Conservation (phyloP, 768 basidiomycete species). For the Clathrus columnatus region DNA sequence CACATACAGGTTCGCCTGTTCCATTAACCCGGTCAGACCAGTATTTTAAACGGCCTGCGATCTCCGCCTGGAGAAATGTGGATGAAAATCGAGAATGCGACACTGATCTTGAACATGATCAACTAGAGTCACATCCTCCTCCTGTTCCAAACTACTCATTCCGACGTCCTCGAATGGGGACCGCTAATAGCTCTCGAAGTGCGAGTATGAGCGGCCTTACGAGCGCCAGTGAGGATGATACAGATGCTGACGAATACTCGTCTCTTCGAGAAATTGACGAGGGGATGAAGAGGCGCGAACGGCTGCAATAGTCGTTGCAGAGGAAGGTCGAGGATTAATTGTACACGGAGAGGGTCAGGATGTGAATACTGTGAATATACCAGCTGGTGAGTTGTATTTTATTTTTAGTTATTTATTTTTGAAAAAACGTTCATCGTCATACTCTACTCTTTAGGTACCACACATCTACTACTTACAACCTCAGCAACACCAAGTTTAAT, state of each 20-base stretch:
- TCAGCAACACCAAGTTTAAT: slow-evolving; percentile 70
- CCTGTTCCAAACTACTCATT: background rate
- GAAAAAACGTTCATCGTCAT: slow-evolving; percentile 5
- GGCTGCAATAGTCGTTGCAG: slow-evolving; percentile 67
- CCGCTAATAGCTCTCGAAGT: slow-evolving; percentile 2
- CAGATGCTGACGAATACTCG: slow-evolving; percentile 28
- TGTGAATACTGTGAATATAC: slow-evolving; percentile 53
- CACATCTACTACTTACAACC: slow-evolving; percentile 86
- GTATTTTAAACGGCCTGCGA: slow-evolving; percentile 18
- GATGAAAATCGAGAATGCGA: slow-evolving; percentile 29
- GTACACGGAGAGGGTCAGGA: slow-evolving; percentile 60
- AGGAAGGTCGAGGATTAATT: slow-evolving; percentile 79
- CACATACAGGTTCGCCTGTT: slow-evolving; percentile 42
- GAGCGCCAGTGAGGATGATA: slow-evolving; percentile 38
- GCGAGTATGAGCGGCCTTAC: slow-evolving; percentile 32
- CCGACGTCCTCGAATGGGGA: background rate
- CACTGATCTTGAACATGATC: slow-evolving; percentile 62
- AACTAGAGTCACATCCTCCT: slow-evolving; percentile 18
- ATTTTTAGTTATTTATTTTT: slow-evolving; percentile 1
- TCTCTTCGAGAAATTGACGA: slow-evolving; percentile 34
- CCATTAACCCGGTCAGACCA: slow-evolving; percentile 56
- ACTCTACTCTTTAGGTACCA: no score
- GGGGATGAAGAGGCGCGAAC: slow-evolving; percentile 61
- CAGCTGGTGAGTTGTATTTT: slow-evolving; percentile 44
- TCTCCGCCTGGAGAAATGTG: background rate